Conservation (phyloP, 2,329 filamentous ascomycete species). For the Macrophomina pseudophaseolina region DNA sequence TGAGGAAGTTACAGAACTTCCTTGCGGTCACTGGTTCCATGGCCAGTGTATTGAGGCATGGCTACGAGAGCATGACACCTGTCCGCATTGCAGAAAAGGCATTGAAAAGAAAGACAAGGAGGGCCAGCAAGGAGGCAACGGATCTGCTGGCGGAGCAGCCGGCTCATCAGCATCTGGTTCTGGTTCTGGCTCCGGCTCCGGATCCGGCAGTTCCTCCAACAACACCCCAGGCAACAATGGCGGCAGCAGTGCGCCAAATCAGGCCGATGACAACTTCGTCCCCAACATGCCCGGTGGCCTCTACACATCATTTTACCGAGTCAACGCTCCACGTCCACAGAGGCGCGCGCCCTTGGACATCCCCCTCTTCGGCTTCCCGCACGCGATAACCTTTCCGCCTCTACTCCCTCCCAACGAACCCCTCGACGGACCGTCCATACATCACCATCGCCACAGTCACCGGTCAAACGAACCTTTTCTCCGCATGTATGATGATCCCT, state of each 20-base stretch:
- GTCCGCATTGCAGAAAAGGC: slow-evolving; percentile 75
- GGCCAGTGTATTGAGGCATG: slow-evolving; percentile 79
- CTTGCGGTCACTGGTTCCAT: slow-evolving; percentile 95
- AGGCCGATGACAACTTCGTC: background rate
- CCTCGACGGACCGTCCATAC: background rate
- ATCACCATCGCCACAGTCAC: slow-evolving; percentile 1
- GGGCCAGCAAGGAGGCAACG: background rate
- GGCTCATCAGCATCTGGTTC: slow-evolving; percentile 21
- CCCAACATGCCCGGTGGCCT: slow-evolving; percentile 22
- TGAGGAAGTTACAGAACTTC: slow-evolving; percentile 76
- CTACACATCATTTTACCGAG: slow-evolving; percentile 1
- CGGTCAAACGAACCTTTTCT: background rate
- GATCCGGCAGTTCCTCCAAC: background rate
- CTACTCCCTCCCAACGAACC: background rate
- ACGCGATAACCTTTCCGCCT: slow-evolving; percentile 1
- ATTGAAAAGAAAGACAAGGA: slow-evolving; percentile 41
- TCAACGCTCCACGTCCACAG: slow-evolving; percentile 5
- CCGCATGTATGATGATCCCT: background rate
- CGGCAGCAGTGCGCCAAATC: background rate
- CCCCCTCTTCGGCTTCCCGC: slow-evolving; percentile 1
- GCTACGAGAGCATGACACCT: slow-evolving; percentile 91
- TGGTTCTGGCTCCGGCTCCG: slow-evolving; percentile 2
- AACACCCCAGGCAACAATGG: slow-evolving; percentile 2
- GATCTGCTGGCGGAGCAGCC: background rate
- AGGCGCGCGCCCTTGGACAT: background rate